phyloP scores from a whole-genome alignment of 2,329 filamentous ascomycete genomes.

The Claviceps digitariae region DNA sequence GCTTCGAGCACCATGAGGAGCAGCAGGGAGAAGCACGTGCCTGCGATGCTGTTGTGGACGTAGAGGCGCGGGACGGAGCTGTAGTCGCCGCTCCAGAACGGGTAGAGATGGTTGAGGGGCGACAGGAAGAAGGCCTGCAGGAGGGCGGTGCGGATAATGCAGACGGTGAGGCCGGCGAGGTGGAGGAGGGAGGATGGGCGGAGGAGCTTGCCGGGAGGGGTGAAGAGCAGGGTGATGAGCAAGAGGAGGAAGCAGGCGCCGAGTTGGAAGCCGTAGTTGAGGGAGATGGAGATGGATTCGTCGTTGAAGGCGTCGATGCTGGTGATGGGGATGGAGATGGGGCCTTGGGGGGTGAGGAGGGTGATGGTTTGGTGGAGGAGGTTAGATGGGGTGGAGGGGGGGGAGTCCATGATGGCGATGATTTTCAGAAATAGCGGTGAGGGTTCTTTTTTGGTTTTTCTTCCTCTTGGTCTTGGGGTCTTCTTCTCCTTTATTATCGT shows the following conservation, averaged over 20 bases:
- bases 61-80: constrained; percentile 28
- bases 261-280: constrained; percentile 58
- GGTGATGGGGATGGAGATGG: constrained; percentile 19
- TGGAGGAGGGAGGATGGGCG: constrained; percentile 56
- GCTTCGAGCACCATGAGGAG: constrained; percentile 31
- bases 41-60: constrained; percentile 23
- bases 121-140: constrained; percentile 47
- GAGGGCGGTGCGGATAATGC: constrained; percentile 45
- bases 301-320: constrained; percentile 20
- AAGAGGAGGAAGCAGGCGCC: constrained; percentile 55
- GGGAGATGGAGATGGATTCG: constrained; percentile 24
- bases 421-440: not conserved
- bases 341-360: constrained; percentile 17
- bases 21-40: constrained; percentile 28
- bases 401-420: not conserved
- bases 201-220: constrained; percentile 48
- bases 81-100: constrained; percentile 41
- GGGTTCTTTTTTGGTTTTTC: not conserved
- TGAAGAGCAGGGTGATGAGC: constrained; percentile 52
- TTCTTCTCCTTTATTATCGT: not conserved
- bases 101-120: constrained; percentile 47
- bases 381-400: constrained; percentile 14
- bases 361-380: constrained; percentile 22
- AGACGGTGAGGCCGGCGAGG: constrained; percentile 42
- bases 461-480: not conserved